Conservation (phyloP, 805 yeast genomes). For the Wickerhamiella siamensis region DNA sequence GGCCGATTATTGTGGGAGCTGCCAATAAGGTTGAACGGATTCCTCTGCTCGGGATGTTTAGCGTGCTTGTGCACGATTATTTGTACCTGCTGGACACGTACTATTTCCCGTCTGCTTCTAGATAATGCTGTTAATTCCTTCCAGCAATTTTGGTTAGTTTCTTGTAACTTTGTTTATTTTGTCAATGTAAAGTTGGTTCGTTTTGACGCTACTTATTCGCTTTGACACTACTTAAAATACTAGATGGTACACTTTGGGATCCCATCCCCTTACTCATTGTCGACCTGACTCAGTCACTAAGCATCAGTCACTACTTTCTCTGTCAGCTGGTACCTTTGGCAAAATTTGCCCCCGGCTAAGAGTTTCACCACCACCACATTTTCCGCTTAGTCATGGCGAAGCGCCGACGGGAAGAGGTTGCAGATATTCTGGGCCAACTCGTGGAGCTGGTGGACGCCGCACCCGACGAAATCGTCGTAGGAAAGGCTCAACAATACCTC, state of each 20-base stretch:
- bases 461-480: conserved; percentile 15
- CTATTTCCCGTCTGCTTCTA: conserved; percentile 22
- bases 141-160: background rate
- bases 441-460: conserved; percentile 6
- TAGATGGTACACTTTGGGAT: too few species aligned
- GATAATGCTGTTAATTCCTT: background rate
- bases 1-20: conserved; percentile 21
- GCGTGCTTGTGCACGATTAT: conserved; percentile 26
- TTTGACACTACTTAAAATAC: too few species aligned
- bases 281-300: too few species aligned
- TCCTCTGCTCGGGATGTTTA: conserved; percentile 24
- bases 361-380: background rate
- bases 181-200: too few species aligned
- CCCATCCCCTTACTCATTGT: too few species aligned
- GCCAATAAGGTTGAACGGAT: conserved; percentile 18
- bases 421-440: background rate
- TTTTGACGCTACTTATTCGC: too few species aligned
- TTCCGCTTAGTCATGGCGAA: background rate
- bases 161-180: too few species aligned
- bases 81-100: conserved; percentile 27
- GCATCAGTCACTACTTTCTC: background rate
- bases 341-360: too few species aligned
- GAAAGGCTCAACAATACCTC: conserved; percentile 12
- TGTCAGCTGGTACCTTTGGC: too few species aligned
- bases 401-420: background rate